A percentile compares a stretch with the other conserved stretches of the same genome.
These are phyloP conservation scores for Ganoderma boninense DNA, from an alignment of 1,284 basidiomycete species.

Conservation along the genomic window DNA sequence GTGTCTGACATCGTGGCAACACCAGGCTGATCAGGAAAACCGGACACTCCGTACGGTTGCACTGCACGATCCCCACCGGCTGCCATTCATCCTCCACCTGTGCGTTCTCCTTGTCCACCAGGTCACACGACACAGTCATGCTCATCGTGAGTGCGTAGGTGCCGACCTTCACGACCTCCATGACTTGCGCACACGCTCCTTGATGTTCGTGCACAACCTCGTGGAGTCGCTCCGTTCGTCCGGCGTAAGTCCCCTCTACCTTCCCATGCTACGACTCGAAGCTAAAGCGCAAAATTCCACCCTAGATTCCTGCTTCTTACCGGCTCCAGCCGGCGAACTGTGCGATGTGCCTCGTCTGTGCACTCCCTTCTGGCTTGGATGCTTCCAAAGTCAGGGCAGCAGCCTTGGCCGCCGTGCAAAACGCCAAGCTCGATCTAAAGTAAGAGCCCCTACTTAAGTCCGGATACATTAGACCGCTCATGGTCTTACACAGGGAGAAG, in stretches of 20 bases:
- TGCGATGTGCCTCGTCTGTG: conserved; percentile 63
- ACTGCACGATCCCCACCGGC: conserved; percentile 74
- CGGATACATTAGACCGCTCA: conserved; percentile 13
- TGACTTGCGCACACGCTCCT: conserved; percentile 66
- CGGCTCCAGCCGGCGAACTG: conserved; percentile 68
- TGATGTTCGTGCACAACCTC: conserved; percentile 72
- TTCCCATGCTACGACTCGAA: not conserved
- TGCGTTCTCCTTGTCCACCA: conserved; percentile 41
- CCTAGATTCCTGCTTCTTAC: conserved; percentile 66
- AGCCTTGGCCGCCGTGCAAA: conserved; percentile 54
- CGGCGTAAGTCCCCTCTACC: conserved; percentile 53
- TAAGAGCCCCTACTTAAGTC: conserved; percentile 37
- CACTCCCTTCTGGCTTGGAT: conserved; percentile 51
- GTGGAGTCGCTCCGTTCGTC: conserved; percentile 64
- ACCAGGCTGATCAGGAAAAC: conserved; percentile 53
- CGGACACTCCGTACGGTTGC: conserved; percentile 55
- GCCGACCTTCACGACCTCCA: conserved; percentile 74
- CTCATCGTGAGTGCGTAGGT: conserved; percentile 45
- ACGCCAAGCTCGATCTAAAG: conserved; percentile 55
- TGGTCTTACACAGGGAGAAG: conserved; percentile 49
- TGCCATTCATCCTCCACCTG: conserved; percentile 63
- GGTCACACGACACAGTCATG: conserved; percentile 25
- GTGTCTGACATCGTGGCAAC: conserved; percentile 23
- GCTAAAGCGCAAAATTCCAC: conserved; percentile 1
- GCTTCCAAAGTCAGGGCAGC: conserved; percentile 51